Conservation (phyloP, 2,329 filamentous ascomycete species). For the Dryadomyces quercivorus region DNA sequence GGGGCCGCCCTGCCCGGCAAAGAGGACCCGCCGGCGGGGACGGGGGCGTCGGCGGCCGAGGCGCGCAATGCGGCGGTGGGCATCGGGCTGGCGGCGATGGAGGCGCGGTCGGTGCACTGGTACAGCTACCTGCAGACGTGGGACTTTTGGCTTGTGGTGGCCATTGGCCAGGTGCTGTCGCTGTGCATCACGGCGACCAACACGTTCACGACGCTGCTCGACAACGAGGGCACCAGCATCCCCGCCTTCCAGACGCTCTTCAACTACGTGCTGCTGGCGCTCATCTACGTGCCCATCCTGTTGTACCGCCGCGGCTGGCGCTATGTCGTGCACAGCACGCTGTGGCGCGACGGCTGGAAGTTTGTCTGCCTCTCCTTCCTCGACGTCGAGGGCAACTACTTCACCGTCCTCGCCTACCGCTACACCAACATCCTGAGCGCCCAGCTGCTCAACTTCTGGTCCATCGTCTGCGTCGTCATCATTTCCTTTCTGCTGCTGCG, state of each 20-base stretch:
- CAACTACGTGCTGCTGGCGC: conserved; percentile 76
- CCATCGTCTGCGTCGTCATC: conserved; percentile 82
- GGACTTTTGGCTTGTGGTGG: conserved; percentile 78
- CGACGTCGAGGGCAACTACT: conserved; percentile 96
- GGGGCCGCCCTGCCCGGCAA: background rate
- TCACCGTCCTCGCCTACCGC: conserved; percentile 86
- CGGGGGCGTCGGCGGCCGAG: background rate
- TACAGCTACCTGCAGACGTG: conserved; percentile 68
- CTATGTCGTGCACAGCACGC: conserved; percentile 48
- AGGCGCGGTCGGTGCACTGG: conserved; percentile 43
- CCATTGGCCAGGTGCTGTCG: conserved; percentile 71
- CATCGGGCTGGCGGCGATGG: conserved; percentile 41
- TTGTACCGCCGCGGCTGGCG: conserved; percentile 68
- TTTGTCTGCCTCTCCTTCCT: conserved; percentile 87
- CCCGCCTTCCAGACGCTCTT: conserved; percentile 94
- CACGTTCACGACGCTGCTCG: conserved; percentile 73
- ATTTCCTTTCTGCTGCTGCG: conserved; percentile 71
- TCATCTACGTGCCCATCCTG: conserved; percentile 72
- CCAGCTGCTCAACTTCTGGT: conserved; percentile 97
- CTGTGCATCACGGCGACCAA: conserved; percentile 89
- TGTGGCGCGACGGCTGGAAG: conserved; percentile 72
- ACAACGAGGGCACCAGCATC: conserved; percentile 56
- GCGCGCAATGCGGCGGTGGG: conserved; percentile 27
- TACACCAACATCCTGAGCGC: conserved; percentile 87
- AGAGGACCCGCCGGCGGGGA: background rate